Evolutionary conservation across 179 eudicot genomes (phyloP), one percentile per base, ranked within the genome.

Genomic region (Corrigiola litoralis): DNA sequence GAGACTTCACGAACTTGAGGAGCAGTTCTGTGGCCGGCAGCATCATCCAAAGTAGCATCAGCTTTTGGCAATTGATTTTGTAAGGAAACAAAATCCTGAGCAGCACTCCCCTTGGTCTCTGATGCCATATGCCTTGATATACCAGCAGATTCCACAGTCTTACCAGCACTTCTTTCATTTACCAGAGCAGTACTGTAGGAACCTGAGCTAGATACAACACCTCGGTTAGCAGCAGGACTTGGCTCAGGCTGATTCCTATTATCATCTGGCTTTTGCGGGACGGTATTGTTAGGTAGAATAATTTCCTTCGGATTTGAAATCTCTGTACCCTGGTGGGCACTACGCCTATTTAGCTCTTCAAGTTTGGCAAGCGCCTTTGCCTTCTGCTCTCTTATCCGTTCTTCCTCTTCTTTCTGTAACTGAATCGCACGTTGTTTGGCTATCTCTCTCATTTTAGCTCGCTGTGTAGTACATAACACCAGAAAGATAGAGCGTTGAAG

Each of bases 351-450:
- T 80, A 94, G 69, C 75, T 94, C 99, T 69, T 91, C 95, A 68
- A 94, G 77, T 77, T 91, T 94, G 49, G 95, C 97, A 44, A 69
- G 74, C 67, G 97, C 99, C 84, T 90, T 94, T 42, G 96, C 99
- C 73, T 79, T 91, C 84, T 83, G 99, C 69, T 94, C 96, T 75
- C 84, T 81, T 24, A 59, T 80, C 27, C 97, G 78, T 68, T 90
- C 97, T 77, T 94, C 96, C 78, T 94, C 99, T 77, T 90, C 99
- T 82, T 82, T 83, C 70, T 88, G 95, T 34, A 80, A 78, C 71
- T 88, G 87, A 44, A 79, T 73, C 40, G 90, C 90, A 62, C 96
- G 92, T 68, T 88, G 95, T 77, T 76, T 94, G 25, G 95, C 95
- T 55, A 81, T 60, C 82, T 94, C 99, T 65, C 77, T 83, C 89